Base-by-base conservation (phyloP, 164 flowering plant genomes). In the Cinnamomum chago region DNA sequence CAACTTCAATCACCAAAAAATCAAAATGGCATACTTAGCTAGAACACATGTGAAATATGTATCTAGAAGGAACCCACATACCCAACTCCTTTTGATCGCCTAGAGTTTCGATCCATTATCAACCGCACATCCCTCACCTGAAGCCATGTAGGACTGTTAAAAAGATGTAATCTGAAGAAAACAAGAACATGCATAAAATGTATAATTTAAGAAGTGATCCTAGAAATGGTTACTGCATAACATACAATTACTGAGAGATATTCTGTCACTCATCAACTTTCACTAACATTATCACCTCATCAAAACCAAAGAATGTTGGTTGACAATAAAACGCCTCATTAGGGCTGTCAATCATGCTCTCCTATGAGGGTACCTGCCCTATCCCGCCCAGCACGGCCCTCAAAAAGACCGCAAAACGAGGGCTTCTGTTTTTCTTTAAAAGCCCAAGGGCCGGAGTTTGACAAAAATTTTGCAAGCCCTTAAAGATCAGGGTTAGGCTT, bases 31-130 rank as follows among this genome's bases (percentile, higher is more conserved):
- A 60, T 11, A 60, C 64, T n/a, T 18, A 14, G 23, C 64, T 60
- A 23, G 23, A 60, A n/a, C 23, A 23, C 22, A 60, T 24, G 10
- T 18, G 23, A 60, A 60, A 60, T 20, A 60, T 60, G 24, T 60
- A 60, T 60, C 64, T 23, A 18, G 64, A 28, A 67, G 22, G n/a
- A 72, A 68, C 65, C 62, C 58, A 82, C 97, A 82, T 95, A 95
- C 99, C 99, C 99, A 82, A 95, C 99, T 82, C 99, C 99, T 79
- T 95, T 95, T 73, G 99, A 95, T 11, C 99, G 86, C 79, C 99
- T 88, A 51, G 98, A 92, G 74, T 95, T 95, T 60, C 99, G 86
- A 66, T 95, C 99, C 99, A 95, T 95, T 75, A 95, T 95, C 73
- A 95, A 80, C 22, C 95, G 86, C 3, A 95, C 99, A 86, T 95